Base-by-base conservation (phyloP, 805 yeast species). In the Jamesozyma hellenica region DNA sequence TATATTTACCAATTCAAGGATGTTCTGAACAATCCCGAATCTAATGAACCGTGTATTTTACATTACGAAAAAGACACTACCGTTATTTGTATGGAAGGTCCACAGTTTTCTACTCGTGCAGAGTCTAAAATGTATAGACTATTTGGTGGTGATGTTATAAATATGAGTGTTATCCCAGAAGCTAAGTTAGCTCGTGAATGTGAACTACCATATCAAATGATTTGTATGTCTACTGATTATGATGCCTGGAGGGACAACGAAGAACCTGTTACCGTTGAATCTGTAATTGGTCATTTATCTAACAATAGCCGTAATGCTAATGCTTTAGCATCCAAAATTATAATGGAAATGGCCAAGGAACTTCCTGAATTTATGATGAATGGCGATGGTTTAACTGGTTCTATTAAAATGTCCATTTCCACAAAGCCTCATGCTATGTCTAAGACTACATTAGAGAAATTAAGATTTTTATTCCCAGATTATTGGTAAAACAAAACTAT, bases 211-310 rank as follows among this genome's bases (percentile, higher is more conserved):
- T 92, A 92, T 65, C 97, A 90, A 64, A 92, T 92, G 96, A 74
- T 92, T 48, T 92, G 99, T 65, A 92, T 92, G 99, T 81, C 95
- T 1, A 92, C 99, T 3, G 99, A 92, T 63, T 92, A 92, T 64
- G 99, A 92, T 59, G 94, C 98, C 18, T 92, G 99, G 99, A 83
- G 87, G 58, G 94, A 82, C 53, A 77, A 75, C 39, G 97, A 80
- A 58, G 96, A 90, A 56, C 90, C 97, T 2, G 99, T 92, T 35
- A 88, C 97, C 8, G 97, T 92, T n/a, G 96, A 88, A 65, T 82
- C 94, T 4, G 96, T 92, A 32, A 87, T 92, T 37, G 86, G 94
- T 40, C 84, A 92, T 61, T 72, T 90, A 58, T 75, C 75, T 56
- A 92, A 95, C 44, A 92, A 92, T 65, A 71, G 83, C 38, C 80